Conservation (phyloP, 106 monocot species). For the Xerophyta viscosa region DNA sequence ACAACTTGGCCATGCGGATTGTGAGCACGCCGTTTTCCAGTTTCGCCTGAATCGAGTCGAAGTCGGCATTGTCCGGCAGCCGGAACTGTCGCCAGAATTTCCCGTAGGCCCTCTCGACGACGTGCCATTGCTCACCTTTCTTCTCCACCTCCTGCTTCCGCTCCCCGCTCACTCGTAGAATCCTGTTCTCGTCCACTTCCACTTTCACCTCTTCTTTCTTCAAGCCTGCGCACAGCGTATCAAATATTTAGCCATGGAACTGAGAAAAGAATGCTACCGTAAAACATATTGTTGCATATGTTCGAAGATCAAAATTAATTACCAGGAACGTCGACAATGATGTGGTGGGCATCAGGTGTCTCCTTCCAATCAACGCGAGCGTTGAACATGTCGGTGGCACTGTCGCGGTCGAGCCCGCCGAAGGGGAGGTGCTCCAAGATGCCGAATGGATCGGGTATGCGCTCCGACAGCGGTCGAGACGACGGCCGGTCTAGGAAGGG, state of each 20-base stretch:
- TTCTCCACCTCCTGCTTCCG: conserved; percentile 47
- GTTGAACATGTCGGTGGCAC: conserved; percentile 13
- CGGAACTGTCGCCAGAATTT: conserved; percentile 81
- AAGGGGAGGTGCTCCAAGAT: conserved; percentile 67
- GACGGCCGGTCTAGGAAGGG: conserved; percentile 29
- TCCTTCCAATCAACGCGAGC: conserved; percentile 81
- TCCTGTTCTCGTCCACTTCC: conserved; percentile 55
- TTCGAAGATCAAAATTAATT: too few relatives aligned
- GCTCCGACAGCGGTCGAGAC: conserved; percentile 5
- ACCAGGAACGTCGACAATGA: conserved; percentile 75
- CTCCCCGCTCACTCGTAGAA: conserved; percentile 67
- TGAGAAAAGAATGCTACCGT: too few relatives aligned
- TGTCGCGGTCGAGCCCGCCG: conserved; percentile 47
- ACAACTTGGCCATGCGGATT: conserved; percentile 39
- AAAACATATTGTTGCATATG: too few relatives aligned
- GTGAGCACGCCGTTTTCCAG: conserved; percentile 53
- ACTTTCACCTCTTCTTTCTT: conserved; percentile 63
- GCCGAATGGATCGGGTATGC: conserved; percentile 44
- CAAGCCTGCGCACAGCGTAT: conserved; percentile 23
- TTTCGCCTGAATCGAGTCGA: conserved; percentile 38
- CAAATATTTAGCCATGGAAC: not conserved
- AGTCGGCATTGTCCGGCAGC: conserved; percentile 57
- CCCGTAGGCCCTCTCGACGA: conserved; percentile 44
- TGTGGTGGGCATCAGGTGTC: conserved; percentile 49
- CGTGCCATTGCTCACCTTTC: conserved; percentile 61